Conservation (phyloP, 441 rosid species). For the Gossypium schwendimanii region DNA sequence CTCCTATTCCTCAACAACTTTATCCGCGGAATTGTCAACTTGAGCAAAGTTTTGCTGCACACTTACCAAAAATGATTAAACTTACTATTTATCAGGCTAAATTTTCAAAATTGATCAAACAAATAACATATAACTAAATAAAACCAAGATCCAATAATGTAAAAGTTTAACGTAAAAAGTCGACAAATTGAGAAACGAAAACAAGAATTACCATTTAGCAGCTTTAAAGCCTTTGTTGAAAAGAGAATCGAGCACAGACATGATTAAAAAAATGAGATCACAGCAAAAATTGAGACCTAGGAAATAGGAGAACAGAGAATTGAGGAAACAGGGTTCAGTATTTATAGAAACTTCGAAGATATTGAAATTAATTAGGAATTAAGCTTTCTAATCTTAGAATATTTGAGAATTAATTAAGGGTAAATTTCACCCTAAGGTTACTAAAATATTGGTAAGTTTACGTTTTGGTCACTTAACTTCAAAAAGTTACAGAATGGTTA, state of each 20-base stretch:
- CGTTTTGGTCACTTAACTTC: too few species aligned
- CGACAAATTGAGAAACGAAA: background rate
- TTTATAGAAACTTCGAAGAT: background rate
- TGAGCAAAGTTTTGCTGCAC: constrained; percentile 82
- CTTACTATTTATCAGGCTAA: background rate
- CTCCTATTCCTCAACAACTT: constrained; percentile 86
- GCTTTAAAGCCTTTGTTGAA: constrained; percentile 92
- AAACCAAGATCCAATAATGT: background rate
- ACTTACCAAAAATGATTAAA: background rate
- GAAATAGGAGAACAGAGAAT: background rate
- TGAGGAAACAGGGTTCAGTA: background rate
- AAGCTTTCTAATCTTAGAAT: background rate
- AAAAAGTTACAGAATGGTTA: too few species aligned
- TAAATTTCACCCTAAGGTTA: too few species aligned
- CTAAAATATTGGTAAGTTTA: too few species aligned
- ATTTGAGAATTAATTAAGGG: background rate
- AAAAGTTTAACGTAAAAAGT: background rate
- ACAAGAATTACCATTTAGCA: constrained; percentile 55
- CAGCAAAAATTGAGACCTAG: background rate
- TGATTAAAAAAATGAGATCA: constrained; percentile 25
- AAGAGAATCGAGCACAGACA: constrained; percentile 89
- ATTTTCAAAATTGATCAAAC: background rate
- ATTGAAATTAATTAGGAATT: background rate
- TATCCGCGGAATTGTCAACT: constrained; percentile 80
- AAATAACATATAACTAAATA: background rate